Percentiles rank a stretch among this genome's conserved stretches.
Conservation (phyloP, 2,329 filamentous ascomycete species). For the Hymenoscyphus salicellus region DNA sequence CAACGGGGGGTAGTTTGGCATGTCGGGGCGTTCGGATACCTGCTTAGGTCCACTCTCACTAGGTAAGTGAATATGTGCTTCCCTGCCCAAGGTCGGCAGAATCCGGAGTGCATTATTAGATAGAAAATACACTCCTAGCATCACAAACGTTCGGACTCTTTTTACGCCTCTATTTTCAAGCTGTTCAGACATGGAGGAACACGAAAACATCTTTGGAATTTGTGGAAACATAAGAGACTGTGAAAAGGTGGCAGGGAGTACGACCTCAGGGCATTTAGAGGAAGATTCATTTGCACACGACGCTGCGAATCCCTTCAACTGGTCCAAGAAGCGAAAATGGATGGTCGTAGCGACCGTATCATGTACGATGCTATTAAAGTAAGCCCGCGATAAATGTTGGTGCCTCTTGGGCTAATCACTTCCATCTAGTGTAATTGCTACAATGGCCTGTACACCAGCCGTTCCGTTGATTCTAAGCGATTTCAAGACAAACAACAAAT, state of each 20-base stretch:
- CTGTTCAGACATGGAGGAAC: background rate
- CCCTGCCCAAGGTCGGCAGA: no score
- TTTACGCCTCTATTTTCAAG: background rate
- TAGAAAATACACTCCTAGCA: no score
- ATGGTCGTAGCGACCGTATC: background rate
- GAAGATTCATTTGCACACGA: background rate
- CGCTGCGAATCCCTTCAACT: conserved; percentile 1
- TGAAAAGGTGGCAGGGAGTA: background rate
- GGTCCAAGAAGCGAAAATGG: conserved; percentile 5
- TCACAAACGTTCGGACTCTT: background rate
- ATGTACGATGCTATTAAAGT: conserved; percentile 4
- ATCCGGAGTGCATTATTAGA: no score
- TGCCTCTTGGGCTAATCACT: background rate
- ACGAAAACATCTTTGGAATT: background rate
- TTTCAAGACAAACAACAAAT: background rate
- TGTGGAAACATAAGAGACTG: background rate
- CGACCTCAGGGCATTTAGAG: background rate
- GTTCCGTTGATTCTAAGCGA: conserved; percentile 3
- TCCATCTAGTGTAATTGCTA: background rate
- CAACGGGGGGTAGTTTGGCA: no score
- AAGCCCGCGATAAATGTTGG: background rate
- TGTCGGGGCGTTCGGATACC: no score
- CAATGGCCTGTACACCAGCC: conserved; percentile 3
- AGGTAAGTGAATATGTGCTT: no score
- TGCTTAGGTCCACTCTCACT: no score